Percentiles rank a stretch among this genome's conserved stretches.
Evolutionary conservation across 2,329 filamentous ascomycete species (phyloP).

Genomic region (Fusarium kyushuense): DNA sequence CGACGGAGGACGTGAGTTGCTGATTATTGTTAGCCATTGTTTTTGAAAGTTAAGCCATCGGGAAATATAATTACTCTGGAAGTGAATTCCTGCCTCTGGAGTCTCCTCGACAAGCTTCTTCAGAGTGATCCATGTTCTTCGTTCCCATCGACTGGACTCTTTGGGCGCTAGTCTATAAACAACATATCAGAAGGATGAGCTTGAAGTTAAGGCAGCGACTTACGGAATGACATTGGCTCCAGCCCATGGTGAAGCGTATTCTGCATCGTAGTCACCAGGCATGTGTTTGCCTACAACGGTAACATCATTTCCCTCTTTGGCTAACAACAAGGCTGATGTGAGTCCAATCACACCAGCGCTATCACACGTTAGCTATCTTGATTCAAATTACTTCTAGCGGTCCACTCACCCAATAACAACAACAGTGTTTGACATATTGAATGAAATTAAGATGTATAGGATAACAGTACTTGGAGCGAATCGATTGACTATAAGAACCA

Average conservation of each 20-base stretch:
- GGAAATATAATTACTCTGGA: constrained; percentile 66
- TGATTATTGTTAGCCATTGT: constrained; percentile 40
- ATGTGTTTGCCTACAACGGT: constrained; percentile 88
- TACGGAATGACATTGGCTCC: constrained; percentile 84
- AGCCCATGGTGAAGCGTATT: constrained; percentile 91
- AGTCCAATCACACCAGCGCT: constrained; percentile 66
- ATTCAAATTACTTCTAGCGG: accelerated
- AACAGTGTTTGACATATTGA: constrained; percentile 9
- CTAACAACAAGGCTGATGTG: constrained; percentile 62
- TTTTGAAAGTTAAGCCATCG: too few species aligned
- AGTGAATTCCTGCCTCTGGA: constrained; percentile 84
- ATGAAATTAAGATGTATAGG: accelerated
- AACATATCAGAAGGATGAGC: accelerated
- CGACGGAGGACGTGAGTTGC: constrained; percentile 66
- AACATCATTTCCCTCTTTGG: constrained; percentile 62
- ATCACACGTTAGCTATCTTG: background rate
- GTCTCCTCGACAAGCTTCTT: constrained; percentile 70
- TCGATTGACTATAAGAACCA: background rate
- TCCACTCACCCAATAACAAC: constrained; percentile 13
- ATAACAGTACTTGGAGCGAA: background rate
- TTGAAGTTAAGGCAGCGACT: constrained; percentile 34
- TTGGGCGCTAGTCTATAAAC: constrained; percentile 56
- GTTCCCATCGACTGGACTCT: constrained; percentile 67
- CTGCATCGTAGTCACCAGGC: constrained; percentile 91
- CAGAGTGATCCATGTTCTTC: constrained; percentile 72